A percentile compares a stretch with the other conserved stretches of the same genome.
Evolutionary conservation across 2,329 filamentous ascomycete species (phyloP).

Genomic region (Calonectria hongkongensis): DNA sequence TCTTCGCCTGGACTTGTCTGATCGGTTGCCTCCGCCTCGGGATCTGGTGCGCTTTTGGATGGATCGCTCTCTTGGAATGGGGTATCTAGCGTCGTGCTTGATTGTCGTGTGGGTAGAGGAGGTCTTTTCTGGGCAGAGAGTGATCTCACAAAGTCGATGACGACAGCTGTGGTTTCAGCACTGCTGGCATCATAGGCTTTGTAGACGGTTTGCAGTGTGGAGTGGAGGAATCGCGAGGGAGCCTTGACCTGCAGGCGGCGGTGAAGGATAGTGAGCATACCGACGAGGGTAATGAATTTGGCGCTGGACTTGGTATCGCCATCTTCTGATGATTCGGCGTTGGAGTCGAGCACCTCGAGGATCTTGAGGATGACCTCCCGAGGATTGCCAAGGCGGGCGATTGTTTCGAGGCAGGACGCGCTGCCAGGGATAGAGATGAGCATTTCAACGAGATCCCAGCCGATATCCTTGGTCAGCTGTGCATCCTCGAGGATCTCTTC

Average conservation of each 20-base stretch:
- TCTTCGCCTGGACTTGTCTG: slow-evolving; percentile 71
- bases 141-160: slow-evolving; percentile 82
- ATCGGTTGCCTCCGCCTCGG: slow-evolving; percentile 68
- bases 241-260: slow-evolving; percentile 84
- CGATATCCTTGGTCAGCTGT: slow-evolving; percentile 83
- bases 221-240: slow-evolving; percentile 86
- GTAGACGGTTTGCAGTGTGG: slow-evolving; percentile 83
- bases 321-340: slow-evolving; percentile 63
- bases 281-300: slow-evolving; percentile 82
- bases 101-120: slow-evolving; percentile 74
- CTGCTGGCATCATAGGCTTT: slow-evolving; percentile 78
- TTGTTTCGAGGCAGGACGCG: slow-evolving; percentile 82
- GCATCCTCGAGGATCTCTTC: slow-evolving; percentile 81
- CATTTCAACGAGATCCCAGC: slow-evolving; percentile 88
- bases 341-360: slow-evolving; percentile 79
- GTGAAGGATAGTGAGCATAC: slow-evolving; percentile 84
- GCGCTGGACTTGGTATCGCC: slow-evolving; percentile 59
- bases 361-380: slow-evolving; percentile 88
- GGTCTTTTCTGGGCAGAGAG: slow-evolving; percentile 81
- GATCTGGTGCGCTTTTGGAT: slow-evolving; percentile 76
- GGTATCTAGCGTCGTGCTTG: slow-evolving; percentile 73
- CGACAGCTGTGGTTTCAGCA: slow-evolving; percentile 80
- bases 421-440: slow-evolving; percentile 81
- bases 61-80: slow-evolving; percentile 72
- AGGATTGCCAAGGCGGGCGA: slow-evolving; percentile 86